A percentile compares a stretch with the other conserved stretches of the same genome.
These are phyloP conservation scores for Echinochloa phyllopogon DNA, from an alignment of 176 grass and related monocot genomes.

Conservation along the genomic window DNA sequence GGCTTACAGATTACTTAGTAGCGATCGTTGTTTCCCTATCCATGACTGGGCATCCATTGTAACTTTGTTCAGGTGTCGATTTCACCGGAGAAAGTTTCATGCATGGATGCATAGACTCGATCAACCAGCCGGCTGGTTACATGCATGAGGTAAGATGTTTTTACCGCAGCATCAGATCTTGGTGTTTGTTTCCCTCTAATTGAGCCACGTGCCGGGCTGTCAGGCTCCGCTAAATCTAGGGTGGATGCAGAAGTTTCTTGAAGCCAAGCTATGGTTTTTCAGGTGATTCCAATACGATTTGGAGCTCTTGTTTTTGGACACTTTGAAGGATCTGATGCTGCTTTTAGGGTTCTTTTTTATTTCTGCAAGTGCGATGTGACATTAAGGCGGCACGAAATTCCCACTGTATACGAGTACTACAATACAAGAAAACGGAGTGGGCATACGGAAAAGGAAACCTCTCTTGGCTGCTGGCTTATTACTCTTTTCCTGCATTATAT, in stretches of 20 bases:
- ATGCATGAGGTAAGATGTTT: neutral
- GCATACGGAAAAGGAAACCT: constrained; percentile 16
- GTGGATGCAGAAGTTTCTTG: constrained; percentile 30
- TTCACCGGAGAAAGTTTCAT: neutral
- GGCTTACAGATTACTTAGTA: neutral
- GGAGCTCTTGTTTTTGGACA: neutral
- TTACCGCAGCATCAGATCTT: constrained; percentile 28
- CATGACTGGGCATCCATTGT: constrained; percentile 8
- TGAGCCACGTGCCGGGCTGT: constrained; percentile 7
- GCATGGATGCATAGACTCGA: neutral
- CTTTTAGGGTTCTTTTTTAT: neutral
- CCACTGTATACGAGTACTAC: no score
- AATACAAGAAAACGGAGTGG: neutral
- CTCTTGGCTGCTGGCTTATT: neutral
- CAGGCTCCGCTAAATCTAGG: neutral
- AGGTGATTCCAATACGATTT: neutral
- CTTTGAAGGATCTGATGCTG: neutral
- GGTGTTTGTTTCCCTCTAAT: constrained; percentile 12
- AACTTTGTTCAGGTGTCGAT: constrained; percentile 29
- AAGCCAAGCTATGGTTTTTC: constrained; percentile 10
- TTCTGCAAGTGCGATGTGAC: neutral
- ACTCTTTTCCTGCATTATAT: neutral
- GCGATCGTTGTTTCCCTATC: constrained; percentile 1
- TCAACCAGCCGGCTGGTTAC: constrained; percentile 10
- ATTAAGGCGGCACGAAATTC: neutral